Evolutionary conservation across 2,329 filamentous ascomycete species (phyloP).

Genomic region (Leptographium wingfieldii): DNA sequence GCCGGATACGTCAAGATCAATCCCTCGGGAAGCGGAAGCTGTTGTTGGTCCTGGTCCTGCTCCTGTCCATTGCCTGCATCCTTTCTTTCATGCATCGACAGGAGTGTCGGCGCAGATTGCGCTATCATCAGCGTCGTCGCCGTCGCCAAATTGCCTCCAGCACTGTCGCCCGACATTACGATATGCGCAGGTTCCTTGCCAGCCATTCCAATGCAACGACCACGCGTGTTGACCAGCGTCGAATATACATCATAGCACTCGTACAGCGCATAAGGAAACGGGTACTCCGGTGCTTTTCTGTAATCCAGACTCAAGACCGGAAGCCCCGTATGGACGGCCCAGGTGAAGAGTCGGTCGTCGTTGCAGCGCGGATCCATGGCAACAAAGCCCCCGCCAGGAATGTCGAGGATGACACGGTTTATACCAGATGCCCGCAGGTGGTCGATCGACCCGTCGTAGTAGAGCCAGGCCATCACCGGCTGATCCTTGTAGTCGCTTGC

Average conservation of each 20-base stretch:
- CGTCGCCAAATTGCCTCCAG: conserved; percentile 69
- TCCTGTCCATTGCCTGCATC: not conserved
- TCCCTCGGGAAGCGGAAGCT: conserved; percentile 62
- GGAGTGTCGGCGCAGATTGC: conserved; percentile 43
- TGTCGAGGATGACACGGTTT: conserved; percentile 69
- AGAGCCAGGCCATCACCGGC: conserved; percentile 77
- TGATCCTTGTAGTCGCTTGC: conserved; percentile 67
- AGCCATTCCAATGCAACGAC: conserved; percentile 62
- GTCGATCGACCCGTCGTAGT: conserved; percentile 73
- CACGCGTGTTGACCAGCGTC: conserved; percentile 57
- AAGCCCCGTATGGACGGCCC: conserved; percentile 80
- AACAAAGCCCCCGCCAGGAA: conserved; percentile 90
- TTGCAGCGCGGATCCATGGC: conserved; percentile 93
- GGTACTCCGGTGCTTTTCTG: conserved; percentile 70
- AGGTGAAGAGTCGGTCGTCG: conserved; percentile 86
- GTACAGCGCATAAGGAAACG: conserved; percentile 75
- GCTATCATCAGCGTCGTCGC: conserved; percentile 81
- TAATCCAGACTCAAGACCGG: conserved; percentile 89
- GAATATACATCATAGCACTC: conserved; percentile 82
- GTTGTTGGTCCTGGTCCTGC: not conserved
- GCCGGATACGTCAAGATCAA: conserved; percentile 80
- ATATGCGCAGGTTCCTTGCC: conserved; percentile 53
- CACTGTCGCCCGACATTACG: conserved; percentile 67
- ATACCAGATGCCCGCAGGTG: conserved; percentile 48
- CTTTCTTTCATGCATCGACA: conserved; percentile 20